Percentiles rank a stretch among this genome's conserved stretches.
Conservation (phyloP, 768 basidiomycete species). For the Cystofilobasidium macerans region DNA sequence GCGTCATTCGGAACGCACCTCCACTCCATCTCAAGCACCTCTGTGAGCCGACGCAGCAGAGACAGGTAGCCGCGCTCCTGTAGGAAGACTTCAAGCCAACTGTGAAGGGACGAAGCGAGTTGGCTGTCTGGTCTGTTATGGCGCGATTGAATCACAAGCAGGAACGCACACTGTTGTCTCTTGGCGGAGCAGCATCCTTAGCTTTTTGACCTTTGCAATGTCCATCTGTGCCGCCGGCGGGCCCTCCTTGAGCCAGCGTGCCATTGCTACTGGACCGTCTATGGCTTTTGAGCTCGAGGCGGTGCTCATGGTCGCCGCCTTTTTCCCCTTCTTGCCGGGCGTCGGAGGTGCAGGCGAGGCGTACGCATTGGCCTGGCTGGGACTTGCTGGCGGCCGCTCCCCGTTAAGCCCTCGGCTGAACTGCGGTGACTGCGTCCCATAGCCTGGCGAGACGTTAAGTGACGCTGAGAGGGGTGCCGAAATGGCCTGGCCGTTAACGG, state of each 20-base stretch:
- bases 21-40: conserved; percentile 93
- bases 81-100: conserved; percentile 84
- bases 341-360: not conserved
- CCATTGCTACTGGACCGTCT: conserved; percentile 19
- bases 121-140: too few relatives aligned
- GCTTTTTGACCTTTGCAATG: conserved; percentile 74
- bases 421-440: not conserved
- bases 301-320: not conserved
- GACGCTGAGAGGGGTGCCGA: not conserved
- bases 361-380: conserved; percentile 12
- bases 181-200: conserved; percentile 74
- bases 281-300: conserved; percentile 1
- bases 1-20: conserved; percentile 57
- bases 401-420: not conserved
- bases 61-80: conserved; percentile 73
- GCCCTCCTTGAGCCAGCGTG: conserved; percentile 22
- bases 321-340: not conserved
- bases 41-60: conserved; percentile 70
- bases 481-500: not conserved
- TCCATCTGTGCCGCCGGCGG: conserved; percentile 62
- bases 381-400: not conserved
- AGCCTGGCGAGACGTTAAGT: not conserved
- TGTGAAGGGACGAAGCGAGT: conserved; percentile 33
- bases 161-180: conserved; percentile 66
- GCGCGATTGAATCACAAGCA: not conserved